Evolutionary conservation across 2,329 filamentous ascomycete genomes (phyloP).

Genomic region (Microcyclospora pomicola): DNA sequence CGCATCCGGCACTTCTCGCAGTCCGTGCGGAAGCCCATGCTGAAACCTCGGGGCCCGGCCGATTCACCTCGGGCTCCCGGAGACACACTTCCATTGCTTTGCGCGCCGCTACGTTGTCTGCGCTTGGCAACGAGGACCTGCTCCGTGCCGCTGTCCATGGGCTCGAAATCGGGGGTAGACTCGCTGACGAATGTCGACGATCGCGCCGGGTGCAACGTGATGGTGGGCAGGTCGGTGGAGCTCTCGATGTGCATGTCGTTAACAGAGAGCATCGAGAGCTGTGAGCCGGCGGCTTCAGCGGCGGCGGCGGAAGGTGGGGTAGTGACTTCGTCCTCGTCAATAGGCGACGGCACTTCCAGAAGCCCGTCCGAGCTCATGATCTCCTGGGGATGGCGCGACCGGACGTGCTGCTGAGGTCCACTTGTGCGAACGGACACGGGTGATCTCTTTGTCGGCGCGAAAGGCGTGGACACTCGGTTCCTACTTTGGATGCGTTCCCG

Average conservation of each 20-base stretch:
- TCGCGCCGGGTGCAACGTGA: constrained; percentile 12
- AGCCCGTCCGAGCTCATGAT: constrained; percentile 14
- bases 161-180: constrained; percentile 8
- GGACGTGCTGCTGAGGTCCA: constrained; percentile 13
- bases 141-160: constrained; percentile 12
- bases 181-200: constrained; percentile 1
- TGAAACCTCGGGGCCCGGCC: constrained; percentile 24
- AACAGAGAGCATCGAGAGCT: constrained; percentile 23
- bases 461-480: constrained; percentile 14
- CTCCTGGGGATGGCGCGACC: constrained; percentile 20
- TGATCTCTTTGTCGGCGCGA: constrained; percentile 9
- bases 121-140: constrained; percentile 21
- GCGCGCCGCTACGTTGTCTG: constrained; percentile 22
- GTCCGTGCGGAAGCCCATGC: constrained; percentile 36
- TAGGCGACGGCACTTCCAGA: constrained; percentile 21
- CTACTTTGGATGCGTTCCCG: constrained; percentile 8
- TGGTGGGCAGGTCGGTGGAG: constrained; percentile 9
- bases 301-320: constrained; percentile 22
- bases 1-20: constrained; percentile 35
- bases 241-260: constrained; percentile 24
- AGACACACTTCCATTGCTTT: constrained; percentile 16
- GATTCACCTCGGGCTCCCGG: constrained; percentile 7
- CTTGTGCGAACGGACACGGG: constrained; percentile 8
- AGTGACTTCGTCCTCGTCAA: constrained; percentile 23
- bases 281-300: constrained; percentile 21